These are phyloP conservation scores for Verticillium alfalfae DNA, from an alignment of 2,329 filamentous ascomycete genomes.

Conservation along the genomic window DNA sequence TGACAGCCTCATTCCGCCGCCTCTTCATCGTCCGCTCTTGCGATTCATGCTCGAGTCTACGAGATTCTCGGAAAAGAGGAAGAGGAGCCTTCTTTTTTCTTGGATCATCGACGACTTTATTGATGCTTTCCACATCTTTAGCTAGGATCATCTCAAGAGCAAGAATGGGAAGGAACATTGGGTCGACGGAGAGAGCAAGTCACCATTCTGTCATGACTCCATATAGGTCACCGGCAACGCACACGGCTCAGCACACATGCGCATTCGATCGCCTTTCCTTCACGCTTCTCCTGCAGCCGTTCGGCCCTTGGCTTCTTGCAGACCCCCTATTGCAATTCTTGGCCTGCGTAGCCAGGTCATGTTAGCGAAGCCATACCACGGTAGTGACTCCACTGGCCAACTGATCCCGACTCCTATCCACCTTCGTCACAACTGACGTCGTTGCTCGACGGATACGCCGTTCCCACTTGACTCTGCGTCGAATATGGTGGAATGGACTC, in stretches of 20 bases:
- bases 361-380: background rate
- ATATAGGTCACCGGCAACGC: background rate
- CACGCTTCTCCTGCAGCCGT: background rate
- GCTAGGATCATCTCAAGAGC: too few relatives aligned
- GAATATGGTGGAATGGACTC: background rate
- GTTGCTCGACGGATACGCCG: background rate
- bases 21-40: background rate
- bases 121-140: too few relatives aligned
- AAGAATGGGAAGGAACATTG: too few relatives aligned
- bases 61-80: too few relatives aligned
- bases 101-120: too few relatives aligned
- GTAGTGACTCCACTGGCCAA: background rate
- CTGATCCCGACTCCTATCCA: background rate
- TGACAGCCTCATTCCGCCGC: background rate
- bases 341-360: background rate
- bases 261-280: background rate
- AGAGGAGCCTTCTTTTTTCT: too few relatives aligned
- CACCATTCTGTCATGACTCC: background rate
- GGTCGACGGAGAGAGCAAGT: too few relatives aligned
- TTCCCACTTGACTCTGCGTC: background rate
- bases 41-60: background rate
- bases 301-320: background rate
- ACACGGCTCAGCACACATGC: background rate
- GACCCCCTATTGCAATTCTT: background rate
- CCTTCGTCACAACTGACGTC: background rate